Evolutionary conservation across 306 rosid genomes (phyloP).

Genomic region (Cucumis melo): DNA sequence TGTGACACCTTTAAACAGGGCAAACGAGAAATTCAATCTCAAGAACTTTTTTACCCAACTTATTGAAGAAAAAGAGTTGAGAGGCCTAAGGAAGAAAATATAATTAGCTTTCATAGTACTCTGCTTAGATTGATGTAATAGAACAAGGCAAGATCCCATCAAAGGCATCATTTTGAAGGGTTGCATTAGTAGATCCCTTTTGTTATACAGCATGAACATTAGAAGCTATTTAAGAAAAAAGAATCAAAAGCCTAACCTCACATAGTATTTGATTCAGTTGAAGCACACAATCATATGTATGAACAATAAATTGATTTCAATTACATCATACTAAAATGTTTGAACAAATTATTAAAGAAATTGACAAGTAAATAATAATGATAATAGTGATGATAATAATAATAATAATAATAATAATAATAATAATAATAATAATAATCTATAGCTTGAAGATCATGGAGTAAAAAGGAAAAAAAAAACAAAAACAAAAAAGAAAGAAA

Average conservation of each 20-base stretch:
- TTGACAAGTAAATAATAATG: constrained; percentile 7
- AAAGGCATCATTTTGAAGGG: neutral
- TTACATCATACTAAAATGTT: constrained; percentile 28
- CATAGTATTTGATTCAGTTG: neutral
- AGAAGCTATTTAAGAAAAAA: neutral
- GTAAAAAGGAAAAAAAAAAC: constrained; percentile 24
- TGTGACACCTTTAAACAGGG: no score
- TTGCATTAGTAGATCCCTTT: neutral
- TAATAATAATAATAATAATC: constrained; percentile 24
- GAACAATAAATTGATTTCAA: neutral
- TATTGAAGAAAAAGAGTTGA: no score
- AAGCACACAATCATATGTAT: neutral
- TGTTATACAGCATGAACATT: neutral
- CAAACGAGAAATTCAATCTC: neutral
- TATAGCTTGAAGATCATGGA: constrained; percentile 38
- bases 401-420: constrained; percentile 16
- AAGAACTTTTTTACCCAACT: neutral
- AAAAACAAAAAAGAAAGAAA: constrained; percentile 26
- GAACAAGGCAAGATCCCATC: neutral
- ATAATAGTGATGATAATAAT: no score
- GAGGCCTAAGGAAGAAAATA: neutral
- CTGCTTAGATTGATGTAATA: neutral
- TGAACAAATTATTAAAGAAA: constrained; percentile 53
- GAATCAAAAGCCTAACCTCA: neutral
- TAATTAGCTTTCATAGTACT: neutral